phyloP scores from a whole-genome alignment of 2,329 filamentous ascomycete genomes.

The Arthrinium puccinioides region DNA sequence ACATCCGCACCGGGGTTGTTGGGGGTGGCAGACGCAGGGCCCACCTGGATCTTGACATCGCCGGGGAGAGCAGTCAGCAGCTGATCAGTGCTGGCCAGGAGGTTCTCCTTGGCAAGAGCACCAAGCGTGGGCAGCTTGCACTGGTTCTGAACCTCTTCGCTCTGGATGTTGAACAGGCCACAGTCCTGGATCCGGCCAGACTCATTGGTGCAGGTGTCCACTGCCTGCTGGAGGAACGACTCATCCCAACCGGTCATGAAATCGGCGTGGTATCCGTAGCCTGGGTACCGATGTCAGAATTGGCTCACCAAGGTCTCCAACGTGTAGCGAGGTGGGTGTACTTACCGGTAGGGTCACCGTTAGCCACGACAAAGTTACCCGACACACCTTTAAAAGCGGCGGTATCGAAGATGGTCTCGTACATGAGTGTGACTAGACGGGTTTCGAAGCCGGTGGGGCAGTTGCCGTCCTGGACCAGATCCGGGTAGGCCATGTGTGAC shows the following conservation, averaged over 20 bases:
- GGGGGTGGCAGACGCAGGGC: conserved; percentile 17
- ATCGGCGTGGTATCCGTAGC: conserved; percentile 71
- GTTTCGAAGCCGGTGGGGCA: conserved; percentile 65
- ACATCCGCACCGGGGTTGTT: conserved; percentile 4
- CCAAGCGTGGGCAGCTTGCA: conserved; percentile 59
- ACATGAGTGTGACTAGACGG: conserved; percentile 70
- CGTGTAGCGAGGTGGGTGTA: background rate
- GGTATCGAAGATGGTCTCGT: conserved; percentile 79
- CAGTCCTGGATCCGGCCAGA: conserved; percentile 69
- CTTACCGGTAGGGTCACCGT: conserved; percentile 68
- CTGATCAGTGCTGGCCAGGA: conserved; percentile 28
- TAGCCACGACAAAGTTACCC: conserved; percentile 69
- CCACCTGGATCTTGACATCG: conserved; percentile 37
- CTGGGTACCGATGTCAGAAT: conserved; percentile 30
- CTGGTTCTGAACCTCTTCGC: conserved; percentile 39
- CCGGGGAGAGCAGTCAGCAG: conserved; percentile 59
- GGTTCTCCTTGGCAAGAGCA: conserved; percentile 51
- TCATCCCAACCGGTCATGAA: conserved; percentile 74
- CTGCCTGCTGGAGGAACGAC: conserved; percentile 61
- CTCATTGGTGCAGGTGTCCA: conserved; percentile 65
- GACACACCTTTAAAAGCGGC: conserved; percentile 51
- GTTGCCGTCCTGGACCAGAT: conserved; percentile 65
- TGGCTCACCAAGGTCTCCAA: conserved; percentile 4
- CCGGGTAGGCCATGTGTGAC: conserved; percentile 70
- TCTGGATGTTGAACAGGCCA: conserved; percentile 63